Evolutionary conservation across 352 stramenopile species (phyloP).

Genomic region (Phytopythium oedochilum): DNA sequence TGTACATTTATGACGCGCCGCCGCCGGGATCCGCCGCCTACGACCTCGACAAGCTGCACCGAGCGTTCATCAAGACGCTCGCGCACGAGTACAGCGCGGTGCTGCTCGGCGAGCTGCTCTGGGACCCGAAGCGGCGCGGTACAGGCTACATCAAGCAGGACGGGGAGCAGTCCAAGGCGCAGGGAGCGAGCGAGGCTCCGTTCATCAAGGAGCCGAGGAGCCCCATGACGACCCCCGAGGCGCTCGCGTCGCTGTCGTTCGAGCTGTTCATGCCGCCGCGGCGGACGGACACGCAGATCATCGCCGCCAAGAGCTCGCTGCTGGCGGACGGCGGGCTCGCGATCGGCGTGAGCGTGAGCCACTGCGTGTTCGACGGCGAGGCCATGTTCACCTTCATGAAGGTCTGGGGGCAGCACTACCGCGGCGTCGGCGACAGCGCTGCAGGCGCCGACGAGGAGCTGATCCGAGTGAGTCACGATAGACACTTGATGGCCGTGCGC

Average conservation of each 20-base stretch:
- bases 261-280: slow-evolving; percentile 24
- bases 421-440: slow-evolving; percentile 9
- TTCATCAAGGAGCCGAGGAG: slow-evolving; percentile 24
- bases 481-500: slow-evolving; percentile 22
- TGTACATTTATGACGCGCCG: slow-evolving; percentile 52
- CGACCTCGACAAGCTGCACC: slow-evolving; percentile 35
- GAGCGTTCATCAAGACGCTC: slow-evolving; percentile 24
- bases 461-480: slow-evolving; percentile 31
- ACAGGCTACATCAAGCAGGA: slow-evolving; percentile 29
- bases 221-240: slow-evolving; percentile 26
- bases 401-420: slow-evolving; percentile 54
- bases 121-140: slow-evolving; percentile 18
- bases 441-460: slow-evolving; percentile 10
- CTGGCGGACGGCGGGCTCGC: slow-evolving; percentile 41
- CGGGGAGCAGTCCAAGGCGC: background rate
- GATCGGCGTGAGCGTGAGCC: slow-evolving; percentile 36
- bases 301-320: slow-evolving; percentile 32
- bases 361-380: slow-evolving; percentile 47
- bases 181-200: slow-evolving; percentile 15
- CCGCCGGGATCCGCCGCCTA: slow-evolving; percentile 7
- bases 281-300: slow-evolving; percentile 13
- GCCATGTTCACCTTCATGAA: slow-evolving; percentile 58
- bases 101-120: slow-evolving; percentile 26
- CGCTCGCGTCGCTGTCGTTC: slow-evolving; percentile 20
- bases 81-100: slow-evolving; percentile 42